These are phyloP conservation scores for Dorcoceras hygrometricum DNA, from an alignment of 257 asterid genomes.

Conservation along the genomic window DNA sequence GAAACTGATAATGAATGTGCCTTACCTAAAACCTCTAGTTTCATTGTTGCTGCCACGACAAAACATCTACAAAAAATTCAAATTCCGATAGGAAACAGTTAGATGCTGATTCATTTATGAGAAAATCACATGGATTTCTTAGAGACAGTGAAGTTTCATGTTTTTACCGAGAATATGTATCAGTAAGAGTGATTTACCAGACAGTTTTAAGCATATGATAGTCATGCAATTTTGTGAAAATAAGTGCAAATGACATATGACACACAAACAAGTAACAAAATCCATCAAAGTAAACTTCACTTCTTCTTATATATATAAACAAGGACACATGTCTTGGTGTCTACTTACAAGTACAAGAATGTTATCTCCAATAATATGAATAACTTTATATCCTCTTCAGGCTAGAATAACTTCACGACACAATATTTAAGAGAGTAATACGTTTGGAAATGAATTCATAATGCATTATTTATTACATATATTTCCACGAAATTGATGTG, in stretches of 20 bases:
- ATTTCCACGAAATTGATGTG: background rate
- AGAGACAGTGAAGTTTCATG: background rate
- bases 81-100: constrained; percentile 23
- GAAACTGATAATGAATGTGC: constrained; percentile 16
- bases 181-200: background rate
- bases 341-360: background rate
- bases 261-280: background rate
- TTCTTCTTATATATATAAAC: background rate
- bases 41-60: constrained; percentile 96
- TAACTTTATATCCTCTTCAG: background rate
- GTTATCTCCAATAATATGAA: too few species aligned
- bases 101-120: constrained; percentile 21
- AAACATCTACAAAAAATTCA: constrained; percentile 57
- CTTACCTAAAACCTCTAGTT: constrained; percentile 90
- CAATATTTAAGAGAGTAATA: background rate
- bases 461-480: too few species aligned
- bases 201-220: background rate
- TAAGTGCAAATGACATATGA: too few species aligned
- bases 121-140: background rate
- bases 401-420: background rate
- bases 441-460: background rate
- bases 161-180: constrained; percentile 1
- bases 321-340: background rate
- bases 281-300: too few species aligned
- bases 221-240: too few species aligned